phyloP scores from a whole-genome alignment of 2,329 filamentous ascomycete genomes.

The Geosmithia flava region DNA sequence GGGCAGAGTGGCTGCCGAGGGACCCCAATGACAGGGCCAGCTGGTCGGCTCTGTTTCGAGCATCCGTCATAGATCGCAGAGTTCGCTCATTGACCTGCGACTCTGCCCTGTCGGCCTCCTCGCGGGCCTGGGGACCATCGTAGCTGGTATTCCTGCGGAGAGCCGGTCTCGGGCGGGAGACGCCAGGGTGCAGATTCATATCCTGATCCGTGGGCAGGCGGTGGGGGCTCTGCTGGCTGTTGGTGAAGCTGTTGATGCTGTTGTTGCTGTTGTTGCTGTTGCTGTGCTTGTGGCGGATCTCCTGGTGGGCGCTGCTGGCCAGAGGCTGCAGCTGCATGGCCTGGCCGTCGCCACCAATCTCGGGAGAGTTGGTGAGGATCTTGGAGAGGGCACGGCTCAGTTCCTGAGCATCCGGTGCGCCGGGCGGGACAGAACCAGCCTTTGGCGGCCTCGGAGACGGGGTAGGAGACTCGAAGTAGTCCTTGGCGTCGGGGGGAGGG shows the following conservation, averaged over 20 bases:
- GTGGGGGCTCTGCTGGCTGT: too few relatives aligned
- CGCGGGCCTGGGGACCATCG: conserved; percentile 23
- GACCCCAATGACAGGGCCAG: conserved; percentile 18
- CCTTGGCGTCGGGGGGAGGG: background rate
- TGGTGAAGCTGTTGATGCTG: too few relatives aligned
- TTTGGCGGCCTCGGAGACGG: conserved; percentile 11
- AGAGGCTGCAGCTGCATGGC: background rate
- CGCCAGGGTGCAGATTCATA: conserved; percentile 1
- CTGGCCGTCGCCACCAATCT: background rate
- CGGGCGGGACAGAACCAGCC: conserved; percentile 6
- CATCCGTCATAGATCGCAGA: conserved; percentile 25
- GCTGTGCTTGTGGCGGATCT: background rate
- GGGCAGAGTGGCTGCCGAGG: conserved; percentile 23
- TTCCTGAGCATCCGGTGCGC: conserved; percentile 24
- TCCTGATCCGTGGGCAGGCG: background rate
- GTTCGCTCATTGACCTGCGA: conserved; percentile 21
- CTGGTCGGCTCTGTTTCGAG: conserved; percentile 23
- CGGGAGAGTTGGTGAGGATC: conserved; percentile 14
- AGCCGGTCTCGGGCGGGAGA: conserved; percentile 17
- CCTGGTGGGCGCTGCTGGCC: conserved; percentile 12
- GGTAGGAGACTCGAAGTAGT: conserved; percentile 10
- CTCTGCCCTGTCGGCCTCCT: conserved; percentile 26
- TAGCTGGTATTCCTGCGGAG: conserved; percentile 30
- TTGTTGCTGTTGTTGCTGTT: background rate
- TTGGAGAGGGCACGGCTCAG: conserved; percentile 23